Percentiles rank a stretch among this genome's conserved stretches.
Conservation (phyloP, 768 basidiomycete species). For the Coprinopsis strossmayeri region DNA sequence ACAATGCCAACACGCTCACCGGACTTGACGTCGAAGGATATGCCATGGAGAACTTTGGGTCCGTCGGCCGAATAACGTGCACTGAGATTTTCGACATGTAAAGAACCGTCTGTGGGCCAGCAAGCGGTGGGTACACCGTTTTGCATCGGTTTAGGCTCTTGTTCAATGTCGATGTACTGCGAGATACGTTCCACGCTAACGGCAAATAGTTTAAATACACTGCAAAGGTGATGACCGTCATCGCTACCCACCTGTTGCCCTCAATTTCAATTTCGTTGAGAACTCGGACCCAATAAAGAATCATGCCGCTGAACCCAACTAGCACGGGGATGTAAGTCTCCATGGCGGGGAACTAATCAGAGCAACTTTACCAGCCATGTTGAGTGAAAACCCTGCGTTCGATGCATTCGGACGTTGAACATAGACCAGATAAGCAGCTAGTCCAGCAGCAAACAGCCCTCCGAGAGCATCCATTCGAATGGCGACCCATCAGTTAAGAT, state of each 20-base stretch:
- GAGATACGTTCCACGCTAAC: constrained; percentile 62
- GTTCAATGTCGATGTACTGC: constrained; percentile 51
- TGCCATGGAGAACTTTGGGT: constrained; percentile 47
- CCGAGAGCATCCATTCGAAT: constrained; percentile 54
- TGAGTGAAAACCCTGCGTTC: constrained; percentile 45
- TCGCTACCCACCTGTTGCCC: constrained; percentile 15
- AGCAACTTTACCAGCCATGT: constrained; percentile 40
- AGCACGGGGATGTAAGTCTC: background rate
- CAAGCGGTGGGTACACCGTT: constrained; percentile 49
- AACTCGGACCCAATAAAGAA: constrained; percentile 41
- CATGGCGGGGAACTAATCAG: background rate
- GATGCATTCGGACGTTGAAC: constrained; percentile 31
- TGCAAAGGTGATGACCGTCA: background rate
- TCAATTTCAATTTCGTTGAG: constrained; percentile 38
- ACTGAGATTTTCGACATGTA: constrained; percentile 47
- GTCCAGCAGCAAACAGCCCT: constrained; percentile 42
- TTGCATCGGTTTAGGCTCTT: constrained; percentile 37
- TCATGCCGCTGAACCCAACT: constrained; percentile 50
- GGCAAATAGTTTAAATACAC: background rate
- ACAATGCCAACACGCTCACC: constrained; percentile 53
- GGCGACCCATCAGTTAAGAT: constrained; percentile 37
- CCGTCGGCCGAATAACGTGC: constrained; percentile 49
- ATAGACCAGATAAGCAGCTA: constrained; percentile 50
- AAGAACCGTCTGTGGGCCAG: constrained; percentile 56
- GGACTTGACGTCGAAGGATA: constrained; percentile 42